Evolutionary conservation across 2,329 filamentous ascomycete species (phyloP).

Genomic region (Aureobasidium sp.): DNA sequence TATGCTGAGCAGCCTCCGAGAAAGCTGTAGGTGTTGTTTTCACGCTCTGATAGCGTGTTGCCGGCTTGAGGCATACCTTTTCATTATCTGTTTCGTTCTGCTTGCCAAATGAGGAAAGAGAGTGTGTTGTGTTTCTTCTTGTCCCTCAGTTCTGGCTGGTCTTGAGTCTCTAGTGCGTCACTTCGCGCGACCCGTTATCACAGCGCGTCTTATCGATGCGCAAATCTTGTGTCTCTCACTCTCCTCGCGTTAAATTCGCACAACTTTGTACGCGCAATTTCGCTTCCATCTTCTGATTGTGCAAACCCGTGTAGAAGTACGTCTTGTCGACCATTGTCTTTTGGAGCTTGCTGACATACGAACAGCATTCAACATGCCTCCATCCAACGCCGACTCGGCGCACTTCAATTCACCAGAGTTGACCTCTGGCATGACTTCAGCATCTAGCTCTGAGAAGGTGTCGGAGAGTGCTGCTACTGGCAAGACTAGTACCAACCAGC

Average conservation of each 20-base stretch:
- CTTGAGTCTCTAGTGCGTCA: neutral
- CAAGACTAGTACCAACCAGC: neutral
- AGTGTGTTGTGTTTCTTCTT: neutral
- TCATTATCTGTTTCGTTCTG: neutral
- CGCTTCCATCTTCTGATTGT: neutral
- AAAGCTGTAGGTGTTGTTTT: neutral
- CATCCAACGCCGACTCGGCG: neutral
- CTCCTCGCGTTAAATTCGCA: neutral
- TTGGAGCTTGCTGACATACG: neutral
- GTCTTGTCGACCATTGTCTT: neutral
- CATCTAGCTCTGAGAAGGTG: neutral
- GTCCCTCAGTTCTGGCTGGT: neutral
- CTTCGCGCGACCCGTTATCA: neutral
- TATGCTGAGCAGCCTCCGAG: neutral
- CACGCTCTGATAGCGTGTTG: neutral
- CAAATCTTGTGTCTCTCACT: neutral
- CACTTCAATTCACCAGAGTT: neutral
- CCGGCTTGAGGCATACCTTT: neutral
- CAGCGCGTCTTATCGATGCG: neutral
- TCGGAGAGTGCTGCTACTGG: neutral
- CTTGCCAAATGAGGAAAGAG: neutral
- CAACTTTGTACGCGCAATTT: neutral
- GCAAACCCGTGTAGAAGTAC: neutral
- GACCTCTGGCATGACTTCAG: neutral
- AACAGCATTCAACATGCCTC: neutral